A percentile compares a stretch with the other conserved stretches of the same genome.
Conservation (phyloP, 345 rosid species). For the Gossypium turneri region DNA sequence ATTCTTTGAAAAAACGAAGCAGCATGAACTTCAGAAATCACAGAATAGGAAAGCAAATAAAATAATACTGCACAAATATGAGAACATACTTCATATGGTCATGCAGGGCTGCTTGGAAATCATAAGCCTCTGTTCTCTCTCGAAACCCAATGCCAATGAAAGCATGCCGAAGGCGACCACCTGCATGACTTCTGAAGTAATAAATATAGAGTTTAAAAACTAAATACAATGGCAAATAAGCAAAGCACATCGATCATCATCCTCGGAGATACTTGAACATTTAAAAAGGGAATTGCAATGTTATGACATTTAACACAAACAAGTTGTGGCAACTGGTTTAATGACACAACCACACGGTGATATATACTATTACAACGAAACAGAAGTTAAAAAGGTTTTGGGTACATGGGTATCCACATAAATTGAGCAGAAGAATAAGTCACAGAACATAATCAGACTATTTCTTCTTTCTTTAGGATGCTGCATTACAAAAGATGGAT, state of each 20-base stretch:
- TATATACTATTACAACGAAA: background rate
- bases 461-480: background rate
- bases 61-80: background rate
- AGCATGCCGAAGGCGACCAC: constrained; percentile 91
- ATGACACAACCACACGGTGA: background rate
- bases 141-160: constrained; percentile 96
- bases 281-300: background rate
- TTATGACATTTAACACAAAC: background rate
- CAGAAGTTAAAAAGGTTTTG: background rate
- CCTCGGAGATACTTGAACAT: background rate
- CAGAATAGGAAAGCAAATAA: constrained; percentile 1
- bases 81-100: constrained; percentile 84
- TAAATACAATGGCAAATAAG: background rate
- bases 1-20: background rate
- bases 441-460: background rate
- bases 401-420: background rate
- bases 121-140: constrained; percentile 97
- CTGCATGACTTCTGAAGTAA: constrained; percentile 42
- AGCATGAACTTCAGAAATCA: background rate
- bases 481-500: background rate
- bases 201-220: background rate
- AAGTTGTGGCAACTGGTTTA: background rate
- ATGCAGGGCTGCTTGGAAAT: constrained; percentile 96
- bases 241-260: background rate
- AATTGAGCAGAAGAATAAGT: background rate